Conservation (phyloP, 1,139 yeast species). For the Taphrina flavorubra region DNA sequence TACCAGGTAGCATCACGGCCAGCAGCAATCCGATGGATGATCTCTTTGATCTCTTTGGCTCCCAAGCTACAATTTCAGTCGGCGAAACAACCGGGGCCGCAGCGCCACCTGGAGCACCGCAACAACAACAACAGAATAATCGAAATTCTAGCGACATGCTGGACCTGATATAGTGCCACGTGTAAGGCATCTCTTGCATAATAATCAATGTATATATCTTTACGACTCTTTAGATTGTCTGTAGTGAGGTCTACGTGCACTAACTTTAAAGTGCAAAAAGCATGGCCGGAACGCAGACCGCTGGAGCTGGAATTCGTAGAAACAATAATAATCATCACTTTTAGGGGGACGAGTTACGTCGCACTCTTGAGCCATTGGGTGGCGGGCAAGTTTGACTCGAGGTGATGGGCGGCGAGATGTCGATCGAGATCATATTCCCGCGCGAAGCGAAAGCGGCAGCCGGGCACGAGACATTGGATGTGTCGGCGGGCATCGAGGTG, state of each 20-base stretch:
- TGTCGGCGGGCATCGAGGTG: conserved; percentile 50
- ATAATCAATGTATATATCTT: neutral
- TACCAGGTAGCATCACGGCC: neutral
- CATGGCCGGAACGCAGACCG: no score
- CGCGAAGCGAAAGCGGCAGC: conserved; percentile 52
- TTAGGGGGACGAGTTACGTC: no score
- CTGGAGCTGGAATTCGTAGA: no score
- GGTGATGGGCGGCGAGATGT: conserved; percentile 49
- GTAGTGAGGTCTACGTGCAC: neutral
- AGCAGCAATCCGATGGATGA: conserved; percentile 21
- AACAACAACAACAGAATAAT: neutral
- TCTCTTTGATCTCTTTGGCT: conserved; percentile 25
- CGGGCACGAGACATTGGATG: conserved; percentile 51
- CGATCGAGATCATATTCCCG: conserved; percentile 55
- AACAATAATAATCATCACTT: no score
- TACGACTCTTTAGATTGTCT: neutral
- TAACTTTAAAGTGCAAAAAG: no score
- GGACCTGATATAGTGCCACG: conserved; percentile 12
- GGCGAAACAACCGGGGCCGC: neutral
- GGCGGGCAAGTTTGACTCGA: neutral
- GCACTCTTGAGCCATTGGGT: no score
- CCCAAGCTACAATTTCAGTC: conserved; percentile 15
- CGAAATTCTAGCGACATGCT: conserved; percentile 14
- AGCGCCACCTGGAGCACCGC: neutral
- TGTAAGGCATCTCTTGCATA: neutral